Percentiles rank a stretch among this genome's conserved stretches.
Evolutionary conservation across 1,284 basidiomycete genomes (phyloP).

Genomic region (Termitomyces sp.): DNA sequence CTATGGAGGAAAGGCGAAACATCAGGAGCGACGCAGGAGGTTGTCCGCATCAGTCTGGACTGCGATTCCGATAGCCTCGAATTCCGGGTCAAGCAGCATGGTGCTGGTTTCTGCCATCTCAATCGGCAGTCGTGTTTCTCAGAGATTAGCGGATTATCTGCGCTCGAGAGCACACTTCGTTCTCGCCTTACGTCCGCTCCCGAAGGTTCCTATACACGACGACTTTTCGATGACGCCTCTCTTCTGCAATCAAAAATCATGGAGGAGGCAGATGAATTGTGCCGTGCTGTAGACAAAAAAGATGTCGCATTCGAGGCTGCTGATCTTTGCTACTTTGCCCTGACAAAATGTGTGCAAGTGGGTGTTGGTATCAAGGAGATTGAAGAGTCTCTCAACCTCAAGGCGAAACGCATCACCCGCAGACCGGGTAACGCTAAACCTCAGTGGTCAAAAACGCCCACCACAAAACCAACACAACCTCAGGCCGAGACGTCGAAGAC

Average conservation of each 20-base stretch:
- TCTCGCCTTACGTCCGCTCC: slow-evolving; percentile 76
- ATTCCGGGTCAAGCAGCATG: slow-evolving; percentile 89
- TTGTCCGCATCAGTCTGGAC: slow-evolving; percentile 81
- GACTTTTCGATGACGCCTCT: slow-evolving; percentile 81
- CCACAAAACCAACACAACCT: slow-evolving; percentile 13
- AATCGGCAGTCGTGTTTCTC: slow-evolving; percentile 86
- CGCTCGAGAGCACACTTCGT: slow-evolving; percentile 79
- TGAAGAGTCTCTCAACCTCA: slow-evolving; percentile 80
- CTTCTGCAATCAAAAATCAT: slow-evolving; percentile 91
- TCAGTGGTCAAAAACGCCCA: slow-evolving; percentile 54
- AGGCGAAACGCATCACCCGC: slow-evolving; percentile 85
- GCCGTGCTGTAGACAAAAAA: slow-evolving; percentile 75
- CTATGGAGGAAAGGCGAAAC: slow-evolving; percentile 98
- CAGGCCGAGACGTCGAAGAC: slow-evolving; percentile 22
- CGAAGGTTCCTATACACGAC: slow-evolving; percentile 87
- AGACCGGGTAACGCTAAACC: slow-evolving; percentile 93
- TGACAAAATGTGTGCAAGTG: slow-evolving; percentile 82
- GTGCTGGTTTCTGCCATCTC: slow-evolving; percentile 92
- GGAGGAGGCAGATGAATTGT: slow-evolving; percentile 98
- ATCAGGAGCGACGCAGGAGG: slow-evolving; percentile 88
- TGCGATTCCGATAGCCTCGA: slow-evolving; percentile 94
- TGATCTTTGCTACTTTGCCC: slow-evolving; percentile 91
- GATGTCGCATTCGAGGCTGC: slow-evolving; percentile 97
- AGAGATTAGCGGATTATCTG: slow-evolving; percentile 68
- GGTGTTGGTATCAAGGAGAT: slow-evolving; percentile 87